Evolutionary conservation across 78 protist genomes (phyloP).

Genomic region (Dictyostelium intermedium): DNA sequence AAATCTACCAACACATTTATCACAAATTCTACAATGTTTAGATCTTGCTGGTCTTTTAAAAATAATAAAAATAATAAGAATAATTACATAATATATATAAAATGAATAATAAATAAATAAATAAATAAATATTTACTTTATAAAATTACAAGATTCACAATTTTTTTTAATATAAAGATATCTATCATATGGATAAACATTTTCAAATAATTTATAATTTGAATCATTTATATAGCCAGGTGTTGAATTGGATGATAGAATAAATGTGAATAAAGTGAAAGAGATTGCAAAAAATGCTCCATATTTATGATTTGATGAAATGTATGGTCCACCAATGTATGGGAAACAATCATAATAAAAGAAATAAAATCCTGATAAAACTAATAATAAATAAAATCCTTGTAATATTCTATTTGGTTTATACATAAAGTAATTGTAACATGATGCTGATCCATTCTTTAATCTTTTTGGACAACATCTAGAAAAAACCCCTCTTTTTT

Average conservation of each 20-base stretch:
- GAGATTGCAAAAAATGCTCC: conserved; percentile 13
- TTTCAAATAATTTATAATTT: not conserved
- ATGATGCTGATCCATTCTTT: not conserved
- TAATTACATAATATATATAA: not conserved
- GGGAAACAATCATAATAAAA: conserved; percentile 50
- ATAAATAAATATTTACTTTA: not conserved
- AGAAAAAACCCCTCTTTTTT: not conserved
- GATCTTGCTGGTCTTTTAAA: conserved; percentile 79
- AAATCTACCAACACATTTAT: conserved; percentile 74
- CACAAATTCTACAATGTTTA: conserved; percentile 85
- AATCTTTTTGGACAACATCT: conserved; percentile 26
- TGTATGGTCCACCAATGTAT: not conserved
- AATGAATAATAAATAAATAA: not conserved
- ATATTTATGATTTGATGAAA: conserved; percentile 11
- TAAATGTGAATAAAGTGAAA: conserved; percentile 35
- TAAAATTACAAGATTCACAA: conserved; percentile 61
- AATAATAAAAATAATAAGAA: not conserved
- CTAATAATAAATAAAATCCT: conserved; percentile 26
- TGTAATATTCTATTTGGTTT: conserved; percentile 71
- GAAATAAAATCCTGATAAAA: conserved; percentile 40
- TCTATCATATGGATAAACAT: conserved; percentile 27
- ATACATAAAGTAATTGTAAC: conserved; percentile 30
- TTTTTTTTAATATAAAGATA: conserved; percentile 31
- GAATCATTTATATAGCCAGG: conserved; percentile 22
- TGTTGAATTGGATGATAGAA: conserved; percentile 13